phyloP scores from a whole-genome alignment of 352 stramenopile genomes.

The Phytophthora pini region DNA sequence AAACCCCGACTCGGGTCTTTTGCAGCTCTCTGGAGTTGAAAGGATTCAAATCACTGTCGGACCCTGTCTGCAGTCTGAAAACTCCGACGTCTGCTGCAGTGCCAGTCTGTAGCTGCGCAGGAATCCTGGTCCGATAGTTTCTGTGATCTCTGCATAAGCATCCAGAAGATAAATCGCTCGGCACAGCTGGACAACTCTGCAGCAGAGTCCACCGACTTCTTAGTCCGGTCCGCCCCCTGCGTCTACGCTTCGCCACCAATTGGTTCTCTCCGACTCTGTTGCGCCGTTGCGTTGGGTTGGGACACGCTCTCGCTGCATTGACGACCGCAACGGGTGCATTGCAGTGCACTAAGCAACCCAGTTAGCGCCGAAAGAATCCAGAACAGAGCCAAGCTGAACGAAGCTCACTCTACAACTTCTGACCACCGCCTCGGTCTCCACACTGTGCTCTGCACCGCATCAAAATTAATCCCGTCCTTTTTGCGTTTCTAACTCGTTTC shows the following conservation, averaged over 20 bases:
- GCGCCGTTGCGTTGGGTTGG: conserved; percentile 3
- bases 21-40: conserved; percentile 10
- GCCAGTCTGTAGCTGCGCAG: not conserved
- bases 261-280: not conserved
- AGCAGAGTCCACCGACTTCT: conserved; percentile 12
- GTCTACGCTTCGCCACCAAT: conserved; percentile 16
- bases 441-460: conserved; percentile 8
- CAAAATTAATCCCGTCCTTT: conserved; percentile 10
- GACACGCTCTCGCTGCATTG: conserved; percentile 5
- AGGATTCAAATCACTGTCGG: conserved; percentile 29
- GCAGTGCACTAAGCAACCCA: not conserved
- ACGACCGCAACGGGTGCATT: not conserved
- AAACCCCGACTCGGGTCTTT: not conserved
- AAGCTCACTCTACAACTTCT: not conserved
- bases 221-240: conserved; percentile 26
- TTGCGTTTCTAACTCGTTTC: conserved; percentile 22
- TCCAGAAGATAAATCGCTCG: conserved; percentile 3
- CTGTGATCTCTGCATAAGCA: conserved; percentile 13
- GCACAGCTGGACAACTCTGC: conserved; percentile 7
- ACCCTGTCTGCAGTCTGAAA: conserved; percentile 17
- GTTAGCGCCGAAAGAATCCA: conserved; percentile 6
- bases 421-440: conserved; percentile 3
- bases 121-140: not conserved
- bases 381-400: not conserved
- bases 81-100: not conserved